A percentile compares a stretch with the other conserved stretches of the same genome.
Conservation (phyloP, 768 basidiomycete genomes). For the Chiua virens region DNA sequence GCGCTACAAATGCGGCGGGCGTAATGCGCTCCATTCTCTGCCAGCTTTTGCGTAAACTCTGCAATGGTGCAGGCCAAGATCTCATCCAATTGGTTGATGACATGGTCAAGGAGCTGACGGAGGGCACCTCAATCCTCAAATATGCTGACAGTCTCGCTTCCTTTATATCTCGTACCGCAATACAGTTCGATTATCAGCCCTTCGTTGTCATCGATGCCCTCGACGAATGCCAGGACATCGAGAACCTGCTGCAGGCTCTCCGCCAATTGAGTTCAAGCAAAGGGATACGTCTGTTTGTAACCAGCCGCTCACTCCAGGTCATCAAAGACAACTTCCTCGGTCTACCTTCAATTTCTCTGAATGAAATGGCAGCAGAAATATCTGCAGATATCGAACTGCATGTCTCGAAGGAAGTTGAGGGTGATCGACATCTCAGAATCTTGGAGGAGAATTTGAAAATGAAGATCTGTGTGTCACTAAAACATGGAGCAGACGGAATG, state of each 20-base stretch:
- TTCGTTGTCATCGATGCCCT: slow-evolving; percentile 5
- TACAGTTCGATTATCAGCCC: not conserved
- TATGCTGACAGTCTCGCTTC: not conserved
- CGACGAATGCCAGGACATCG: slow-evolving; percentile 4
- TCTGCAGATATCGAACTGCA: slow-evolving; percentile 5
- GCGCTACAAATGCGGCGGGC: not conserved
- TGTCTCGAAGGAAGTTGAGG: not conserved
- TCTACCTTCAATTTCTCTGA: not conserved
- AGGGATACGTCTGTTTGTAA: not conserved
- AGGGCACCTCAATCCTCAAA: not conserved
- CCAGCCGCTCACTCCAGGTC: not conserved
- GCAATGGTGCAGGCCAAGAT: not conserved
- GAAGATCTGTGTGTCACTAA: not conserved
- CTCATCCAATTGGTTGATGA: not conserved
- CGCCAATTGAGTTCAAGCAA: not conserved
- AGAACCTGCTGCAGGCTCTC: not conserved
- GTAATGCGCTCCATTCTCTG: not conserved
- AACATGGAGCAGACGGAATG: not conserved
- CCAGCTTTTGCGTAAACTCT: not conserved
- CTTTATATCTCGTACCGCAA: not conserved
- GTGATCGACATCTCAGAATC: not conserved
- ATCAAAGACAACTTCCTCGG: not conserved
- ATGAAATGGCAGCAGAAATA: not conserved
- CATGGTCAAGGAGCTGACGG: not conserved
- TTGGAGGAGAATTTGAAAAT: not conserved